Base-by-base conservation (phyloP, 2,329 filamentous ascomycete genomes). In the Colletotrichum salicis region DNA sequence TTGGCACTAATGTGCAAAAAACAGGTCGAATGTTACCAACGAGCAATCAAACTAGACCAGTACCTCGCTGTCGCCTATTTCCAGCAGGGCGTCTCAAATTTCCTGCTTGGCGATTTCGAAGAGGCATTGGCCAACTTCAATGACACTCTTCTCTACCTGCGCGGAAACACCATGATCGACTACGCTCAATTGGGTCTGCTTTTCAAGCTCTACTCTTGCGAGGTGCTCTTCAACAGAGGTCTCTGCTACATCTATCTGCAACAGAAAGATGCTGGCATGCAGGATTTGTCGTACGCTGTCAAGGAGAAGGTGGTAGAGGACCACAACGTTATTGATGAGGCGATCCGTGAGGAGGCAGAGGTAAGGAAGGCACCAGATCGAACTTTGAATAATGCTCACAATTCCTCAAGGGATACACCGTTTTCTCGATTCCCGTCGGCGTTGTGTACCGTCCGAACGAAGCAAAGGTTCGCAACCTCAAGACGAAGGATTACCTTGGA, bases 121-220 rank as follows among this genome's bases (percentile, higher is more conserved):
- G 96, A 98, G 82, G 96, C 96, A 22, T 87, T 98, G 73, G 95
- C 95, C 76, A 98, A 98, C 84, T 99, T 99, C 88, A 99, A 99
- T 85, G 96, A 99, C 80, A 98, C 96, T 0, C 87, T 99, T 52
- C 86, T 98, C 54, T 98, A 98, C 82, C 89, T 99, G 57, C 91
- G 96, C 78, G 96, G 96, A 73, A 98, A 99, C 85, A 95, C 94
- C 68, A 94, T 96, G 84, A 99, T 99, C 83, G 95, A 99, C 83
- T 99, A 99, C 82, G 94, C 97, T 72, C 96, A 99, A 82, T 84
- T 99, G 60, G 96, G 96, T 24, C 89, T 99, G 56, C 93, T 97
- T 71, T 99, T 98, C 86, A 97, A 97, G 82, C 86, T 99, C 12
- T 98, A 96, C 82, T 98, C 96, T 1, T 99, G 96, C 84, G 96